phyloP scores from a whole-genome alignment of 2,329 filamentous ascomycete genomes.

The Apiospora kogelbergensis region DNA sequence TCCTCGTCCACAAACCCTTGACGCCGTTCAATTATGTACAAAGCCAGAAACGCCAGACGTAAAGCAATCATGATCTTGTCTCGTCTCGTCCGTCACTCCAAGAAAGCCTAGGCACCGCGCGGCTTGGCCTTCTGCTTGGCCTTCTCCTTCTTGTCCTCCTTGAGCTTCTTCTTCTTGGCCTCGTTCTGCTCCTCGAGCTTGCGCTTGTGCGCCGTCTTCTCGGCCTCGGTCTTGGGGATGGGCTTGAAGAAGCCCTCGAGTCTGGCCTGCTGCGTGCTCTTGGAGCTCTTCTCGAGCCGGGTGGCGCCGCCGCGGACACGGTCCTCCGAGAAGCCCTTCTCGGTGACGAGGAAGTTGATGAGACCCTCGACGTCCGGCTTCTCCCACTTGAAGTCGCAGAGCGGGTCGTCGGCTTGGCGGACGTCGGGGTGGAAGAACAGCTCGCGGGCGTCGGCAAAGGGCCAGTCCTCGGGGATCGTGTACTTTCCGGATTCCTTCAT shows the following conservation, averaged over 20 bases:
- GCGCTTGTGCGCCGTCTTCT: constrained; percentile 83
- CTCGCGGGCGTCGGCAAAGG: constrained; percentile 84
- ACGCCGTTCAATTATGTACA: neutral
- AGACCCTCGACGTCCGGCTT: constrained; percentile 87
- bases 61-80: constrained; percentile 2
- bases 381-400: constrained; percentile 98
- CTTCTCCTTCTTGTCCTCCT: constrained; percentile 94
- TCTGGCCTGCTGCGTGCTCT: constrained; percentile 85
- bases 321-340: constrained; percentile 97
- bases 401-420: constrained; percentile 74
- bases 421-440: constrained; percentile 94
- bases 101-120: constrained; percentile 50
- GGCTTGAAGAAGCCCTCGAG: constrained; percentile 98
- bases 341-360: constrained; percentile 83
- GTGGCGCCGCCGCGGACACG: constrained; percentile 78
- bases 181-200: constrained; percentile 92
- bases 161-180: constrained; percentile 92
- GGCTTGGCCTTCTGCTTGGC: constrained; percentile 87
- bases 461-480: constrained; percentile 92
- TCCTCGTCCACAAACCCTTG: neutral
- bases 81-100: neutral
- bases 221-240: constrained; percentile 80
- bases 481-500: constrained; percentile 82
- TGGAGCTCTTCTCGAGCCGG: constrained; percentile 84
- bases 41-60: constrained; percentile 6